These are phyloP conservation scores for Lentinula raphanica DNA, from an alignment of 768 basidiomycete species.

Conservation along the genomic window DNA sequence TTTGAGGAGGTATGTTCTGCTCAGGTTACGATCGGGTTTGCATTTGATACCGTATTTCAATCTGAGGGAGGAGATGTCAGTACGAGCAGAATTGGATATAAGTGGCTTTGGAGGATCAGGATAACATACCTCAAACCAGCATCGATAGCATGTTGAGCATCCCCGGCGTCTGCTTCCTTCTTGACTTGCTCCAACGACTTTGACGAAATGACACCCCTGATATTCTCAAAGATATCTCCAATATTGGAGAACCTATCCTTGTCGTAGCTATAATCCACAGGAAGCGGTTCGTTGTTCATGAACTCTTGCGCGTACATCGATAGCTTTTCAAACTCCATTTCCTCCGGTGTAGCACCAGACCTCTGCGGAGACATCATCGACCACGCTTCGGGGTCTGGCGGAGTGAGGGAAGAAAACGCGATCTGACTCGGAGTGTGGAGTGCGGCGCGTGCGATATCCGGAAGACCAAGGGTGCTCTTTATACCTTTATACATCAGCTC, in stretches of 20 bases:
- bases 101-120: no score
- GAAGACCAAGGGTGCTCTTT: not conserved
- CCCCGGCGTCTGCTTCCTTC: conserved; percentile 10
- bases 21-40: conserved; percentile 6
- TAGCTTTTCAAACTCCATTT: not conserved
- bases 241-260: not conserved
- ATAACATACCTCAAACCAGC: conserved; percentile 9
- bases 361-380: not conserved
- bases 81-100: no score
- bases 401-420: not conserved
- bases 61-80: no score
- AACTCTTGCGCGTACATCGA: no score
- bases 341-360: not conserved
- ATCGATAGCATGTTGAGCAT: conserved; percentile 5
- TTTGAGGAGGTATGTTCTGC: conserved; percentile 10
- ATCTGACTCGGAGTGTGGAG: conserved; percentile 1
- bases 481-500: not conserved
- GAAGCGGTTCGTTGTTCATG: not conserved
- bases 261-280: not conserved
- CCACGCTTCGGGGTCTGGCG: not conserved
- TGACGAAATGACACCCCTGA: not conserved
- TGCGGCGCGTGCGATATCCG: not conserved
- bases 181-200: conserved; percentile 2
- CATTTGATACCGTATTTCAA: conserved; percentile 4
- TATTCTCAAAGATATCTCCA: not conserved